Base-by-base conservation (phyloP, 1,139 yeast genomes). In the Diutina siamensis region DNA sequence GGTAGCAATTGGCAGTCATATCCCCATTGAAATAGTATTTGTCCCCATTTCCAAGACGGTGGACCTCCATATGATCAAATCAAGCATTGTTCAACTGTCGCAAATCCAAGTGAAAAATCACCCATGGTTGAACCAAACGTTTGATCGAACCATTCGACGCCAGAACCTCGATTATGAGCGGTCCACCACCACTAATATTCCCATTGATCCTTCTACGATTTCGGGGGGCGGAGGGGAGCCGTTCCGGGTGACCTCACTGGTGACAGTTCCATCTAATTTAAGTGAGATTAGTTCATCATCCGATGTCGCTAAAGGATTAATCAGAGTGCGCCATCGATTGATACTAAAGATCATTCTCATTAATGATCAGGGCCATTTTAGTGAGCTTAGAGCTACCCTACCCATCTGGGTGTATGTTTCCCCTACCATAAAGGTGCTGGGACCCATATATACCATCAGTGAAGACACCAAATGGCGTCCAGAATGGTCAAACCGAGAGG, bases 341-440 rank as follows among this genome's bases (percentile, higher is more conserved):
- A 72, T 81, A 48, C 62, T 81, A 19, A 69, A 70, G 2, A 71
- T 82, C 22, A 75, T 74, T 46, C 59, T 83, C 42, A 64, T 72
- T 27, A 82, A 81, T 55, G 66, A 75, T 2, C 31, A 38, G 9
- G 85, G 86, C 1, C 84, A 79, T 55, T 67, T 74, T 5, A 78
- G 84, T 49, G 89, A 83, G 59, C 61, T 82, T 28, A 64, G 86
- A 44, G 85, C 88, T 2, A 78, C 82, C 42, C 61, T 83, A 45
- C 88, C 89, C 0, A 66, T 83, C 2, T 67, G 65, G 35, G 58
- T 83, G 7, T 83, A 78, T 55, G 65, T 79, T 8, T 76, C 80
- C 45, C 76, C 83, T 2, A 68, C 67, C 44, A 12, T 10, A 12
- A 20, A 27, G 20, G 42, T 25, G 13, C 10, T 25, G 31, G 42